A percentile compares a stretch with the other conserved stretches of the same genome.
Conservation (phyloP, 1,284 basidiomycete genomes). For the Cryptococcus sp. region DNA sequence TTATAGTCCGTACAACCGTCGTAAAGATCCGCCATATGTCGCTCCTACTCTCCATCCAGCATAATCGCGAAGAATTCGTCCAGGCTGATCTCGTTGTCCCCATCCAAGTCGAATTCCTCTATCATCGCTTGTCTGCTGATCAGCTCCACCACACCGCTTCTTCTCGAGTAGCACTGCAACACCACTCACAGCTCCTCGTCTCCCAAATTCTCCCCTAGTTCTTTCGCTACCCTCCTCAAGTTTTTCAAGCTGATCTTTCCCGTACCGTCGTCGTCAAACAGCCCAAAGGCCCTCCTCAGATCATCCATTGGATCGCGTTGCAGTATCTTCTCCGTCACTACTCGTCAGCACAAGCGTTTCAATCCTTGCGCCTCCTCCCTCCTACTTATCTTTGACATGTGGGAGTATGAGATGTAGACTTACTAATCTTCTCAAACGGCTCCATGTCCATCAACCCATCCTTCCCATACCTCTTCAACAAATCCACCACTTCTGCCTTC, state of each 20-base stretch:
- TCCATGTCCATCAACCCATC: constrained; percentile 91
- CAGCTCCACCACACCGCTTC: no score
- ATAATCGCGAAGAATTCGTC: constrained; percentile 67
- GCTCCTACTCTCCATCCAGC: constrained; percentile 72
- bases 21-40: no score
- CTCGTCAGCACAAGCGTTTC: no score
- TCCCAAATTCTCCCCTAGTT: constrained; percentile 90
- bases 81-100: constrained; percentile 92
- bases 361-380: no score
- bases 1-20: no score
- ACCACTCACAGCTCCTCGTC: constrained; percentile 97
- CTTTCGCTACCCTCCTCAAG: constrained; percentile 88
- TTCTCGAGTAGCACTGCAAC: no score
- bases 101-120: constrained; percentile 98
- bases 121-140: constrained; percentile 97
- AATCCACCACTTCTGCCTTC: constrained; percentile 95
- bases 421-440: constrained; percentile 92
- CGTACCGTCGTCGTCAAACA: constrained; percentile 94
- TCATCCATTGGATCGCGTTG: constrained; percentile 94
- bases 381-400: neutral
- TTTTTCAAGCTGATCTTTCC: constrained; percentile 92
- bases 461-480: constrained; percentile 82
- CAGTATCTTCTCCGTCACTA: constrained; percentile 92
- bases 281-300: constrained; percentile 86
- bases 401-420: no score